phyloP scores from a whole-genome alignment of 345 rosid genomes.

The Gossypium stocksii region DNA sequence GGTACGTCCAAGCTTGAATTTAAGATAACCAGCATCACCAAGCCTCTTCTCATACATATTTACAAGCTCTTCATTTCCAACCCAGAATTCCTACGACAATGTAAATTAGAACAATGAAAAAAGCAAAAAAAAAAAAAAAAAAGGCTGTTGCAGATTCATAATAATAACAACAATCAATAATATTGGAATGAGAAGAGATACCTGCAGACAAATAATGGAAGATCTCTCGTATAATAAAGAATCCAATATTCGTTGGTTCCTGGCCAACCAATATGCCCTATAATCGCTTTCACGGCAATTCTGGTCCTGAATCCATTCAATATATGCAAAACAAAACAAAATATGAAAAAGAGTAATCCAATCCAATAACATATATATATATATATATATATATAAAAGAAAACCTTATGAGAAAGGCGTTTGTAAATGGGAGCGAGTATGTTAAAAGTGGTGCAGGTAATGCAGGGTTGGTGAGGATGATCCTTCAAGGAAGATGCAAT shows the following conservation, averaged over 20 bases:
- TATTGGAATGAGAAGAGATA: constrained; percentile 14
- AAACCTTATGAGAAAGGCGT: constrained; percentile 56
- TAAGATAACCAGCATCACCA: constrained; percentile 75
- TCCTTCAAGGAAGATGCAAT: constrained; percentile 71
- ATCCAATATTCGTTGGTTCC: constrained; percentile 79
- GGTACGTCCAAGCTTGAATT: constrained; percentile 78
- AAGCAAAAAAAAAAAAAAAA: not conserved
- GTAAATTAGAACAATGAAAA: not conserved
- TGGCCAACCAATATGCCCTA: constrained; percentile 58
- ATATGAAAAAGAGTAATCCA: not conserved
- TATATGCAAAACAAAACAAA: not conserved
- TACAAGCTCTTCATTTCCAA: constrained; percentile 84
- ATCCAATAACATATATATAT: too few relatives aligned
- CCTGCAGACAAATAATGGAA: constrained; percentile 92
- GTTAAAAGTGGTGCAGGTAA: constrained; percentile 80
- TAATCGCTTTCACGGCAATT: constrained; percentile 75
- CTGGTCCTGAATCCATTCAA: constrained; percentile 39
- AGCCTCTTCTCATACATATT: constrained; percentile 76
- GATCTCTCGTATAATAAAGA: constrained; percentile 74
- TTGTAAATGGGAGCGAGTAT: constrained; percentile 90
- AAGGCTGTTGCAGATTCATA: not conserved
- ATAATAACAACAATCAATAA: not conserved
- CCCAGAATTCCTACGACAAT: constrained; percentile 76
- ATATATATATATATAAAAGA: not conserved
- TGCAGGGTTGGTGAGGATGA: constrained; percentile 66